These are phyloP conservation scores for Parafenestella ontariensis DNA, from an alignment of 2,329 filamentous ascomycete species.

Conservation along the genomic window DNA sequence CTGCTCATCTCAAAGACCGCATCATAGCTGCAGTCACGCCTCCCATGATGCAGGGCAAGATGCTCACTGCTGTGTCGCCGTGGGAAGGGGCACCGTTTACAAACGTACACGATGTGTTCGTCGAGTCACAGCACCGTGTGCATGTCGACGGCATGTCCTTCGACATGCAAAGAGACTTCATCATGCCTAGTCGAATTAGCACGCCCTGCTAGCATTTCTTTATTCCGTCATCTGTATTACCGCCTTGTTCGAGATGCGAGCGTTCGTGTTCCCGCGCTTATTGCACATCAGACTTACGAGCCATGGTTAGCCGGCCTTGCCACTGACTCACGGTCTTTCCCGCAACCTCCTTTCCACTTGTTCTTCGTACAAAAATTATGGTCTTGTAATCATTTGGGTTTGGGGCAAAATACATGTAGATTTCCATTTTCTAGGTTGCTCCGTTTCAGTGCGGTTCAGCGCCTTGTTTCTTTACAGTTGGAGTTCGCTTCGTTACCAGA, in stretches of 20 bases:
- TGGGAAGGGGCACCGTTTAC: slow-evolving; percentile 40
- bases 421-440: slow-evolving; percentile 10
- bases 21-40: slow-evolving; percentile 44
- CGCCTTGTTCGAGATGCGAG: no score
- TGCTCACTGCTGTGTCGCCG: slow-evolving; percentile 40
- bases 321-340: slow-evolving; percentile 8
- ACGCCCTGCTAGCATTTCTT: slow-evolving; percentile 33
- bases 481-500: slow-evolving; percentile 9
- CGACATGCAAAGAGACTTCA: slow-evolving; percentile 42
- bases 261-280: slow-evolving; percentile 10
- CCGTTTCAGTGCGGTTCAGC: slow-evolving; percentile 11
- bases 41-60: slow-evolving; percentile 22
- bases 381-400: slow-evolving; percentile 29
- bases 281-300: slow-evolving; percentile 15
- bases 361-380: slow-evolving; percentile 9
- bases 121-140: slow-evolving; percentile 43
- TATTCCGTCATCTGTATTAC: slow-evolving; percentile 12
- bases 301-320: slow-evolving; percentile 37
- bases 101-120: slow-evolving; percentile 40
- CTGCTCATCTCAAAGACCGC: slow-evolving; percentile 32
- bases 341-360: slow-evolving; percentile 11
- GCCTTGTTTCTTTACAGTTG: slow-evolving; percentile 3
- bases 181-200: slow-evolving; percentile 22
- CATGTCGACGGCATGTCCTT: slow-evolving; percentile 46
- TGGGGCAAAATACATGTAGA: slow-evolving; percentile 18